Evolutionary conservation across 2,329 filamentous ascomycete genomes (phyloP).

Genomic region (Chaetomium sp.): DNA sequence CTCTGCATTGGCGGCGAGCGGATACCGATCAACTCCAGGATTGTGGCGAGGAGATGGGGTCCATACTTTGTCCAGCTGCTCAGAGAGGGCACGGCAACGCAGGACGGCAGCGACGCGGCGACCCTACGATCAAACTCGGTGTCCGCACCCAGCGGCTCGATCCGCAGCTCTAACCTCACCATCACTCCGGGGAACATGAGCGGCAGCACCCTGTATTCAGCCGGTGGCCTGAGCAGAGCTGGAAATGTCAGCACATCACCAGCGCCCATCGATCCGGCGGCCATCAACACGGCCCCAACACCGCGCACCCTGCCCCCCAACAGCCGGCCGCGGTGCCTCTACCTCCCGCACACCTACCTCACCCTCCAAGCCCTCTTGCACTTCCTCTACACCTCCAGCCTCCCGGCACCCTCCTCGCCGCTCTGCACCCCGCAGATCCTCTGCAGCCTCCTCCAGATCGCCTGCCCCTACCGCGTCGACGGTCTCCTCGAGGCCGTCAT

Average conservation of each 20-base stretch:
- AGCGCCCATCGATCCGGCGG: conserved; percentile 45
- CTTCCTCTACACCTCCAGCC: conserved; percentile 88
- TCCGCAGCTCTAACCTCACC: conserved; percentile 80
- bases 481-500: conserved; percentile 91
- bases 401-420: conserved; percentile 73
- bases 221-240: conserved; percentile 41
- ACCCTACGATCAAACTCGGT: conserved; percentile 66
- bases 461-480: conserved; percentile 89
- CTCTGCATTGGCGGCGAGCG: conserved; percentile 87
- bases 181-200: conserved; percentile 69
- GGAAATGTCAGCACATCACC: conserved; percentile 44
- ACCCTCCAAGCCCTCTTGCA: conserved; percentile 89
- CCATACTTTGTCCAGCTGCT: conserved; percentile 93
- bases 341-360: conserved; percentile 87
- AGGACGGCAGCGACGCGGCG: conserved; percentile 72
- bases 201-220: conserved; percentile 44
- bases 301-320: conserved; percentile 59
- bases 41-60: conserved; percentile 87
- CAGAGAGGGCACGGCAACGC: conserved; percentile 73
- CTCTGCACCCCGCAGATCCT: conserved; percentile 94
- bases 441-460: conserved; percentile 90
- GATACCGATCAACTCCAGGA: conserved; percentile 88
- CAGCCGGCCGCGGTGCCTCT: conserved; percentile 80
- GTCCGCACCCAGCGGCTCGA: conserved; percentile 53
- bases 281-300: conserved; percentile 59